These are phyloP conservation scores for Penstemon newberryi DNA, from an alignment of 257 asterid species.

Conservation along the genomic window DNA sequence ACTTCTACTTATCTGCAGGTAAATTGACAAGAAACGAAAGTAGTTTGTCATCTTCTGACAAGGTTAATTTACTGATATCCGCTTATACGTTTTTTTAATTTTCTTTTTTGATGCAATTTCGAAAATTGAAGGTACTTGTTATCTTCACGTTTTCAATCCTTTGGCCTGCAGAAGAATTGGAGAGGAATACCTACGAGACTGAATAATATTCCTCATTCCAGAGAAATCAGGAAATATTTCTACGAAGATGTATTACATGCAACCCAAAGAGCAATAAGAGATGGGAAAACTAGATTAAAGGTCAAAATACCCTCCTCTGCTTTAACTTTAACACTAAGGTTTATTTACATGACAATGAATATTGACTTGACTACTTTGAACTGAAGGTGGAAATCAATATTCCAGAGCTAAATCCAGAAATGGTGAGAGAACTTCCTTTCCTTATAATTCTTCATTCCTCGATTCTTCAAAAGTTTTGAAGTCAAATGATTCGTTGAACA, in stretches of 20 bases:
- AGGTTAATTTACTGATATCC: constrained; percentile 41
- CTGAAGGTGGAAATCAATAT: constrained; percentile 85
- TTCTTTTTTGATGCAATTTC: background rate
- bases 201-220: constrained; percentile 94
- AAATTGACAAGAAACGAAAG: constrained; percentile 37
- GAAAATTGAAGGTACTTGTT: constrained; percentile 13
- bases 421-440: constrained; percentile 48
- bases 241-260: constrained; percentile 86
- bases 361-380: constrained; percentile 30
- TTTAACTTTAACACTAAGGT: constrained; percentile 7
- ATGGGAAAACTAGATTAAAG: constrained; percentile 88
- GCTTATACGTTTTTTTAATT: constrained; percentile 14
- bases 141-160: constrained; percentile 21
- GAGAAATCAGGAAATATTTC: constrained; percentile 90
- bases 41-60: constrained; percentile 38
- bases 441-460: constrained; percentile 4
- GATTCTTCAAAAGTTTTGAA: constrained; percentile 26
- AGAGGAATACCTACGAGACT: constrained; percentile 93
- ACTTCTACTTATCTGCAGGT: constrained; percentile 40
- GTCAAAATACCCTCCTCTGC: constrained; percentile 37
- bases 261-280: constrained; percentile 70
- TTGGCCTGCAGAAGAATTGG: constrained; percentile 66
- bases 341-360: constrained; percentile 12
- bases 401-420: constrained; percentile 97
- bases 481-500: constrained; percentile 50